These are phyloP conservation scores for Chalciporus sp. DNA, from an alignment of 1,284 basidiomycete genomes.

Conservation along the genomic window DNA sequence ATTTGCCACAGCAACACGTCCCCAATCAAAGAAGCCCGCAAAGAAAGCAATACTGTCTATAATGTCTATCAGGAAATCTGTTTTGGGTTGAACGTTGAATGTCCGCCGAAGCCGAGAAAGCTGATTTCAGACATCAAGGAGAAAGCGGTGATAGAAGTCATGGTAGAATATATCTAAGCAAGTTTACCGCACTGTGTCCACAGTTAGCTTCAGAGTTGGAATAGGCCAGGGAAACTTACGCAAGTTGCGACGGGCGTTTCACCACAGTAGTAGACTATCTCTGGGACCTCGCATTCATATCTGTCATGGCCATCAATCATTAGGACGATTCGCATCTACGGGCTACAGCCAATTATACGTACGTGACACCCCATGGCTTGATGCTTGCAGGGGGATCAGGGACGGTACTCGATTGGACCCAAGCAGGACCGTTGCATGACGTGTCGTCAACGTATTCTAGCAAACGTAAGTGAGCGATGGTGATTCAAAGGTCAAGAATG, in stretches of 20 bases:
- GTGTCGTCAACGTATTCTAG: slow-evolving; percentile 15
- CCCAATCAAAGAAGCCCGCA: background rate
- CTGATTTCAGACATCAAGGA: background rate
- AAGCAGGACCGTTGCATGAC: slow-evolving; percentile 12
- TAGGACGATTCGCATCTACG: background rate
- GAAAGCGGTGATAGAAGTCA: background rate
- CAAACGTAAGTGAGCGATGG: background rate
- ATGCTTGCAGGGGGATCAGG: slow-evolving; percentile 19
- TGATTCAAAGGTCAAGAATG: background rate
- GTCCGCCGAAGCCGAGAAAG: background rate
- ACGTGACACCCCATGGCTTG: slow-evolving; percentile 9
- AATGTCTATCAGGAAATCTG: background rate
- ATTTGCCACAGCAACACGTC: background rate
- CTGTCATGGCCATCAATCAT: slow-evolving; percentile 2
- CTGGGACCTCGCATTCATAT: slow-evolving; percentile 19
- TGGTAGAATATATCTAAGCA: background rate
- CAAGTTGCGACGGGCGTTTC: slow-evolving; percentile 17
- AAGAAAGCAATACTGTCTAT: background rate
- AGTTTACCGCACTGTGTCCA: slow-evolving; percentile 16
- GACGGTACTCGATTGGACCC: slow-evolving; percentile 18
- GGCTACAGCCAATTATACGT: slow-evolving; percentile 1
- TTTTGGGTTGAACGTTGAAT: background rate
- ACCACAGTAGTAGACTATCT: slow-evolving; percentile 15
- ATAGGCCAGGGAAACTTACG: slow-evolving; percentile 8
- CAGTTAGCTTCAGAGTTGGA: background rate